Percentiles rank a stretch among this genome's conserved stretches.
phyloP scores from a whole-genome alignment of 495 filamentous ascomycete genomes.

The Ramalina intermedia region DNA sequence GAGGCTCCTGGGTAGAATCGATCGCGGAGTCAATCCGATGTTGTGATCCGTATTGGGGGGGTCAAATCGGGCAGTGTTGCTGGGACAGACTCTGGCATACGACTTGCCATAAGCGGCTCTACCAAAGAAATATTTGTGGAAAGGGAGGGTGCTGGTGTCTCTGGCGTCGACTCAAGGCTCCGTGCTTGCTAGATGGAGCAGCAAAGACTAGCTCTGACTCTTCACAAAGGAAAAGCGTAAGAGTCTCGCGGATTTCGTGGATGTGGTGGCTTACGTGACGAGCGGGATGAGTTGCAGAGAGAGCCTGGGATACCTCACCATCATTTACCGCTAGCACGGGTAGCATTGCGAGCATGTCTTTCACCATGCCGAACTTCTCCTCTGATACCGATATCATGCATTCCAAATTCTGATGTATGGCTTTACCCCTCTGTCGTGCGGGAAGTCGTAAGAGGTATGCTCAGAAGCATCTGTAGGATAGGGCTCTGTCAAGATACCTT shows the following conservation, averaged over 20 bases:
- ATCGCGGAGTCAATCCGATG: not conserved
- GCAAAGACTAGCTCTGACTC: not conserved
- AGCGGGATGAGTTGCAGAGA: no score
- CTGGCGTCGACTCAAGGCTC: not conserved
- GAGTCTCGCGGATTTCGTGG: not conserved
- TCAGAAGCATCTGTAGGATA: not conserved
- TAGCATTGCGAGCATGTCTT: no score
- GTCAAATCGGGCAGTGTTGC: not conserved
- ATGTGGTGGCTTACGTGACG: not conserved
- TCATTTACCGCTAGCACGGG: not conserved
- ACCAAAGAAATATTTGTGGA: not conserved
- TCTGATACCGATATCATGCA: not conserved
- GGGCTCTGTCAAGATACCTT: not conserved
- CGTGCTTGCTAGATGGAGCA: not conserved
- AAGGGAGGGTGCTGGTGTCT: not conserved
- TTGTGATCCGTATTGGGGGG: not conserved
- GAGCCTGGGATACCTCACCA: not conserved
- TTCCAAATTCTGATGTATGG: not conserved
- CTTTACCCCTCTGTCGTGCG: not conserved
- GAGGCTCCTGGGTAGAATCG: not conserved
- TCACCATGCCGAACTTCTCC: not conserved
- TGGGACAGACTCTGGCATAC: not conserved
- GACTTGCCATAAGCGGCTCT: not conserved
- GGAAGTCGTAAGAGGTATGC: not conserved
- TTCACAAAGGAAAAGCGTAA: not conserved